phyloP scores from a whole-genome alignment of 305 asterid species.

The Solanum hybrid region DNA sequence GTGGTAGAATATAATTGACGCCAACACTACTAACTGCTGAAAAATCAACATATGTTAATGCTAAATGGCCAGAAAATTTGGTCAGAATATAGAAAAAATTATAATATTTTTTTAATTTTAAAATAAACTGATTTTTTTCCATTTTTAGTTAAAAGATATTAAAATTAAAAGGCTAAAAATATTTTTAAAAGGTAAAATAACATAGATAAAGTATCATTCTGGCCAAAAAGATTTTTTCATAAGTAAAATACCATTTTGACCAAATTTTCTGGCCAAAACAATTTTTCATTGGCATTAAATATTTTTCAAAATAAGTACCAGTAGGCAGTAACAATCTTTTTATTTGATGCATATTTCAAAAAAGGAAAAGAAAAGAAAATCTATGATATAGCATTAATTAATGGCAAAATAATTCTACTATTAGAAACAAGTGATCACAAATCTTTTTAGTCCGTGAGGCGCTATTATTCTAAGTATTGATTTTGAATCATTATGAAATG shows the following conservation, averaged over 20 bases:
- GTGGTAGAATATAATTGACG: not conserved
- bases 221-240: no score
- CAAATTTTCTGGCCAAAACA: no score
- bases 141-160: no score
- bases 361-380: not conserved
- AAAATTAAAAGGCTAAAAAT: no score
- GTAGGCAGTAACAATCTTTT: not conserved
- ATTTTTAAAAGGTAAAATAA: no score
- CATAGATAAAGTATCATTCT: no score
- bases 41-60: not conserved
- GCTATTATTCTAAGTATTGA: not conserved
- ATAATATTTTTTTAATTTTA: no score
- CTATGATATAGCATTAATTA: not conserved
- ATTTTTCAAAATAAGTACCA: not conserved
- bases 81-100: accelerated
- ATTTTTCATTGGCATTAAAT: not conserved
- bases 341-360: not conserved
- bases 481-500: not conserved
- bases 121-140: no score
- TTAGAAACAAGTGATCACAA: not conserved
- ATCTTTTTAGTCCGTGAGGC: not conserved
- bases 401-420: not conserved
- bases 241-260: no score
- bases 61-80: no score
- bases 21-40: not conserved